These are phyloP conservation scores for Elsinoe fawcettii DNA, from an alignment of 2,329 filamentous ascomycete species.

Conservation along the genomic window DNA sequence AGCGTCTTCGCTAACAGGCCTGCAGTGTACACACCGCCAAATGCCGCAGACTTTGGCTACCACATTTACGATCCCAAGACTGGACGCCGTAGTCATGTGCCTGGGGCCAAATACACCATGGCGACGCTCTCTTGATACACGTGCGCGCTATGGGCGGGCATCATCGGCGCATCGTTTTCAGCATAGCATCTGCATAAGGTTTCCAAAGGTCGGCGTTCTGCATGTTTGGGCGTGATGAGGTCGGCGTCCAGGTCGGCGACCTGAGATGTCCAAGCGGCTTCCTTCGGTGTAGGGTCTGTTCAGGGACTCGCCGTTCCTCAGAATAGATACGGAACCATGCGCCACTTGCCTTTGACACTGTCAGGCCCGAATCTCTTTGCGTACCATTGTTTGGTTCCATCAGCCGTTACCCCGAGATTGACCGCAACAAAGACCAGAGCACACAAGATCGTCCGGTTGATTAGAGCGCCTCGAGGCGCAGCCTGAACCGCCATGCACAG, in stretches of 20 bases:
- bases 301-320: not conserved
- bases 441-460: slow-evolving; percentile 67
- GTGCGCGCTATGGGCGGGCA: not conserved
- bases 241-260: slow-evolving; percentile 1
- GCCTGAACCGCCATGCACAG: slow-evolving; percentile 64
- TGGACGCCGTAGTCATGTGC: slow-evolving; percentile 63
- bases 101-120: slow-evolving; percentile 42
- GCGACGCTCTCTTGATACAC: not conserved
- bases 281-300: not conserved
- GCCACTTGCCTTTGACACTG: slow-evolving; percentile 57
- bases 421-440: slow-evolving; percentile 64
- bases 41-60: slow-evolving; percentile 75
- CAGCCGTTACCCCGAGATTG: slow-evolving; percentile 76
- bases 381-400: slow-evolving; percentile 74
- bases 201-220: not conserved
- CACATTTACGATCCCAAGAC: slow-evolving; percentile 72
- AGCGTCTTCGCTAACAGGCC: slow-evolving; percentile 2
- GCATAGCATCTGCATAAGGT: not conserved
- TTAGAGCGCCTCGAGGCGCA: slow-evolving; percentile 56
- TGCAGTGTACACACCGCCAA: slow-evolving; percentile 74
- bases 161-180: not conserved
- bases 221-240: not conserved
- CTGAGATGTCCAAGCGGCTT: not conserved
- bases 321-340: slow-evolving; percentile 62
- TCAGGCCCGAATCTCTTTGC: slow-evolving; percentile 62